These are phyloP conservation scores for Mycena amicta DNA, from an alignment of 768 basidiomycete genomes.

Conservation along the genomic window DNA sequence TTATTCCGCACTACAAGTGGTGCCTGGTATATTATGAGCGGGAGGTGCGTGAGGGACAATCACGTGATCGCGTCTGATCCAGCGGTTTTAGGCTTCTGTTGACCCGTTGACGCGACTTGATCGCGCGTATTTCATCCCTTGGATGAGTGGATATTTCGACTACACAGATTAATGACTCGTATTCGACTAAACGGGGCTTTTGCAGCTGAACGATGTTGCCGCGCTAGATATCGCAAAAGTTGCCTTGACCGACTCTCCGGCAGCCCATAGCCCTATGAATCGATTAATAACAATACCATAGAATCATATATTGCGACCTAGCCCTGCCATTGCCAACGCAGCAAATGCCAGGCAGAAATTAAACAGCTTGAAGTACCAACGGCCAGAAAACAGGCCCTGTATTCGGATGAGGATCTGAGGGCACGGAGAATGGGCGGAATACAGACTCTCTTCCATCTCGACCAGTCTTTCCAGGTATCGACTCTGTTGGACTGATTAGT, in stretches of 20 bases:
- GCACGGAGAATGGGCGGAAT: too few relatives aligned
- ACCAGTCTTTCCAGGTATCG: conserved; percentile 43
- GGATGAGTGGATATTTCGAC: too few relatives aligned
- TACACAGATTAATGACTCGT: too few relatives aligned
- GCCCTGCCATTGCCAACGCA: conserved; percentile 48
- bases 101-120: too few relatives aligned
- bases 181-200: conserved; percentile 44
- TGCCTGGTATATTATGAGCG: too few relatives aligned
- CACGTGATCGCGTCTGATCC: too few relatives aligned
- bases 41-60: too few relatives aligned
- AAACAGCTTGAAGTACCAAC: conserved; percentile 52
- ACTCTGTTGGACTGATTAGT: conserved; percentile 31
- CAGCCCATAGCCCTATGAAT: conserved; percentile 44
- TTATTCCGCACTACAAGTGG: too few relatives aligned
- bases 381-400: conserved; percentile 45
- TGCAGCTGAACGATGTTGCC: conserved; percentile 59
- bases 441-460: conserved; percentile 43
- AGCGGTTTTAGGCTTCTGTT: too few relatives aligned
- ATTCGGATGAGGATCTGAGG: too few relatives aligned
- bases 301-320: too few relatives aligned
- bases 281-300: background rate
- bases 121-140: too few relatives aligned
- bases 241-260: conserved; percentile 46
- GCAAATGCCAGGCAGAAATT: conserved; percentile 51
- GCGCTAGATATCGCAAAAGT: conserved; percentile 41